Evolutionary conservation across 176 grass and related monocot genomes (phyloP).

Genomic region (bread wheat (Triticum aestivum)): DNA sequence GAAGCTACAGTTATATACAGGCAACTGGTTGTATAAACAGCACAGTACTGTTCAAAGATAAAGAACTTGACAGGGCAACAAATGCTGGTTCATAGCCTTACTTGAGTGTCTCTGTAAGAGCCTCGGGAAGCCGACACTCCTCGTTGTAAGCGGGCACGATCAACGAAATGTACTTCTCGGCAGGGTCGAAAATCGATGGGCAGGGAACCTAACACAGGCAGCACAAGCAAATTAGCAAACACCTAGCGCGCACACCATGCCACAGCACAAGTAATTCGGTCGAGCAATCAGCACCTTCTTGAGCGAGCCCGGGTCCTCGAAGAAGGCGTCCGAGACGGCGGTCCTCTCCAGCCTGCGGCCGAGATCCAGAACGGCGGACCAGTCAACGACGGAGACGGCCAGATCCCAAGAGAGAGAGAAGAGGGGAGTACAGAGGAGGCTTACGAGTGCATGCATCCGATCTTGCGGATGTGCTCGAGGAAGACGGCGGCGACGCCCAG

Average conservation of each 20-base stretch:
- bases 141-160: slow-evolving; percentile 90
- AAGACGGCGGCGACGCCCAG: slow-evolving; percentile 61
- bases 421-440: neutral
- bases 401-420: neutral
- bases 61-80: neutral
- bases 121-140: slow-evolving; percentile 66
- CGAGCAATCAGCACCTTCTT: slow-evolving; percentile 57
- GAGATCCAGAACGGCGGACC: slow-evolving; percentile 32
- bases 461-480: slow-evolving; percentile 84
- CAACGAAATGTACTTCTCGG: slow-evolving; percentile 86
- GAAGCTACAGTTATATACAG: neutral
- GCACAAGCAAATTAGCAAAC: slow-evolving; percentile 34
- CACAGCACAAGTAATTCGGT: neutral
- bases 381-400: slow-evolving; percentile 1
- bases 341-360: slow-evolving; percentile 63
- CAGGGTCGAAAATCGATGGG: slow-evolving; percentile 76
- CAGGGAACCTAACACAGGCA: slow-evolving; percentile 60
- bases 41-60: neutral
- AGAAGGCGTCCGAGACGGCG: slow-evolving; percentile 57
- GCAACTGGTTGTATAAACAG: neutral
- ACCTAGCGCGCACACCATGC: neutral
- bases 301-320: slow-evolving; percentile 89
- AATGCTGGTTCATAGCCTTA: slow-evolving; percentile 30
- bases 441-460: slow-evolving; percentile 87
- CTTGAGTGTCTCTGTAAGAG: slow-evolving; percentile 76